These are phyloP conservation scores for Vitellaria paradoxa DNA, from an alignment of 179 eudicot species.

Conservation along the genomic window DNA sequence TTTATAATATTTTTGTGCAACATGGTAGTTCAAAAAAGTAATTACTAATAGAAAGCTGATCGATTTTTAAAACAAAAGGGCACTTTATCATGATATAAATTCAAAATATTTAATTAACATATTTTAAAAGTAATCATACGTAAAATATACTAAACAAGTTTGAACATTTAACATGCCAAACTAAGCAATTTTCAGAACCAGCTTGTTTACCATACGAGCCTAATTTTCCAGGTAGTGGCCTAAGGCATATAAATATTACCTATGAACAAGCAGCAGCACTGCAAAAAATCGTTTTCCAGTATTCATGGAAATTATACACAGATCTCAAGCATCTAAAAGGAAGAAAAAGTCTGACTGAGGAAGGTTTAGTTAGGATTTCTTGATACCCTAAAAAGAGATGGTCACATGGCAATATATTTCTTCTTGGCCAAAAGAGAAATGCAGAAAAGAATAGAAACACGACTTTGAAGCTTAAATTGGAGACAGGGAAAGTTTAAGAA, in stretches of 20 bases:
- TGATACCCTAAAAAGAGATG: too few species aligned
- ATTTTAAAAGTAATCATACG: too few species aligned
- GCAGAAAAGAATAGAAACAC: conserved; percentile 4
- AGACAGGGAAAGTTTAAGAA: background rate
- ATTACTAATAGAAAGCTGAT: too few species aligned
- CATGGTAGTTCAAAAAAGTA: too few species aligned
- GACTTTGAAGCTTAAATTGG: background rate
- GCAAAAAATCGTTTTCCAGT: background rate
- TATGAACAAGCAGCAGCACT: background rate
- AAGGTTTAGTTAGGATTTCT: background rate
- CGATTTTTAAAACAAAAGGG: too few species aligned
- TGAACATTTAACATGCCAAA: background rate
- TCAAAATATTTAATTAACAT: too few species aligned
- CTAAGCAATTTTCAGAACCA: background rate
- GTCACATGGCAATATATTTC: background rate
- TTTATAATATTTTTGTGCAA: too few species aligned
- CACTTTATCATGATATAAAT: too few species aligned
- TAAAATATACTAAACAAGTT: too few species aligned
- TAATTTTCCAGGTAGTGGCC: too few species aligned
- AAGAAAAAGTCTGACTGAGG: background rate
- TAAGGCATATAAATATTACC: background rate
- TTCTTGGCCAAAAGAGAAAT: background rate
- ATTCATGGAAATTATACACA: too few species aligned
- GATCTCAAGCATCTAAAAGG: background rate
- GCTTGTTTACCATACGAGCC: background rate